phyloP scores from a whole-genome alignment of 2,329 filamentous ascomycete species.

The Bisporella sp. region DNA sequence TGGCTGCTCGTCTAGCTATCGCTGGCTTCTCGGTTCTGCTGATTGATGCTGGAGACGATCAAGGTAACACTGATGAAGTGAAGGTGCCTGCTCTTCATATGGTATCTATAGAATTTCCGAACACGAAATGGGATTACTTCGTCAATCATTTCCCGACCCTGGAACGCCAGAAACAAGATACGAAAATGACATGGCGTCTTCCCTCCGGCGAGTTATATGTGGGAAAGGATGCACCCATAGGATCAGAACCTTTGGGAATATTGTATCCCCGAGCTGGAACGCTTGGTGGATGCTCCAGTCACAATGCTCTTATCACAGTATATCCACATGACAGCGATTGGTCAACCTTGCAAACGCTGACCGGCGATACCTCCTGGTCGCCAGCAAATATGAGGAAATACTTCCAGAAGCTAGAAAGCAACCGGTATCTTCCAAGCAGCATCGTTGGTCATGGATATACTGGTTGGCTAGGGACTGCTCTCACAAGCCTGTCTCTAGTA shows the following conservation, averaged over 20 bases:
- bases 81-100: constrained; percentile 43
- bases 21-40: constrained; percentile 44
- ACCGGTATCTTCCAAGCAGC: constrained; percentile 6
- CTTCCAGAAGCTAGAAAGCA: constrained; percentile 12
- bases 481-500: constrained; percentile 6
- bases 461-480: constrained; percentile 22
- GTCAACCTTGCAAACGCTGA: constrained; percentile 13
- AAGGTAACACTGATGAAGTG: constrained; percentile 34
- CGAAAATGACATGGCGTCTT: constrained; percentile 29
- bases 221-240: constrained; percentile 19
- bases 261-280: constrained; percentile 25
- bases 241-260: constrained; percentile 19
- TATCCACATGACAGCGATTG: constrained; percentile 18
- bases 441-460: constrained; percentile 11
- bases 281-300: constrained; percentile 23
- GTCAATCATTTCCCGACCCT: constrained; percentile 16
- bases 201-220: constrained; percentile 15
- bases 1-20: constrained; percentile 43
- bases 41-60: constrained; percentile 47
- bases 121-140: constrained; percentile 43
- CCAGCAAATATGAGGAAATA: constrained; percentile 18
- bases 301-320: constrained; percentile 20
- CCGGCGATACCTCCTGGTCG: constrained; percentile 19
- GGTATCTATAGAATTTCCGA: constrained; percentile 38
- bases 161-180: constrained; percentile 8